Evolutionary conservation across 371 early-diverging fungal genomes (phyloP), one percentile per base, ranked within the genome.

Genomic region (Gilbertella persicaria): DNA sequence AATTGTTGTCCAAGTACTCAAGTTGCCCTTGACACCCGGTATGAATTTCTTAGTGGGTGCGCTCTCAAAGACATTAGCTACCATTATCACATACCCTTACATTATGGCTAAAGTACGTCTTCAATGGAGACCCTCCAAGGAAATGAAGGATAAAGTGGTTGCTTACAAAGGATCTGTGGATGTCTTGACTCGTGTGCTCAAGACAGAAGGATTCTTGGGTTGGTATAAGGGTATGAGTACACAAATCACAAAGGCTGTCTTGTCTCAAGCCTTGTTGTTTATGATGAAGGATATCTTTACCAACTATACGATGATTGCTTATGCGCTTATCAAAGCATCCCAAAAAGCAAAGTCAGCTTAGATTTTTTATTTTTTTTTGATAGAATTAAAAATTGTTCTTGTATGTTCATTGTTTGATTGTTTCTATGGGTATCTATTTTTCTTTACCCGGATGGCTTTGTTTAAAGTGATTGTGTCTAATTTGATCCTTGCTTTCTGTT

Each of bases 221-320:
- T 94, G 90, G 93, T 98, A 95, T 82, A 91, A 89, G 88, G 98
- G 97, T 30, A 94, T 98, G 93, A 85, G 90, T 68, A 87, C 96
- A 13, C 97, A 98, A 73, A 96, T 98, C 56, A 79, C 85, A 55
- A 98, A 98, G 80, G 98, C 97, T 5, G 97, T 98, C 12, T 75
- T 98, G 42, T 90, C 93, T 7, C 97, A 98, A 68, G 97, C 97
- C 8, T 79, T 98, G 47, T 72, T 98, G 50, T 94, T 98, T 66
- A 88, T 95, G 79, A 86, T 91, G 75, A 96, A 95, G 74, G 97
- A 98, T 58, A 84, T 93, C 60, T 80, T 95, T 50, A 84, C 84
- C 24, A 73, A 75, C 48, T 86, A 86, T 47, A 86, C 86, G 10
- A 62, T 84, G 12, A 42, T 86, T 16, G 66, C 77, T 14, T 84